Evolutionary conservation across 176 grass and related monocot genomes (phyloP).

Genomic region (Ananas comosus): DNA sequence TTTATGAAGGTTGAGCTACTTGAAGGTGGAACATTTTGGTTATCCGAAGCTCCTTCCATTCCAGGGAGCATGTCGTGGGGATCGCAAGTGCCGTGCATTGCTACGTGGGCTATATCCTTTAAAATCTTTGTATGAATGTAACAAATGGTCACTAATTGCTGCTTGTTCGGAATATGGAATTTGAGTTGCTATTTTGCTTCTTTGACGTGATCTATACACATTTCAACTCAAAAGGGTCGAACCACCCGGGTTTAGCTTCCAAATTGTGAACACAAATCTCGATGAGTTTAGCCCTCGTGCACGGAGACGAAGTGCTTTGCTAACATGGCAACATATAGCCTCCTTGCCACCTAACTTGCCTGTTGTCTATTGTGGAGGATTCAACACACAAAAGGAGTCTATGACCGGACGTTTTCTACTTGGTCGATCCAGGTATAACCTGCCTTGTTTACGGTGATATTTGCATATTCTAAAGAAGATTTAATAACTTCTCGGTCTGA

Average conservation of each 20-base stretch:
- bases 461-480: not conserved
- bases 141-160: not conserved
- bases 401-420: conserved; percentile 97
- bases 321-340: conserved; percentile 99
- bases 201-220: conserved; percentile 89
- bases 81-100: conserved; percentile 65
- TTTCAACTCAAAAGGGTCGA: conserved; percentile 96
- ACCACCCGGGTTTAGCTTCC: conserved; percentile 94
- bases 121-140: not conserved
- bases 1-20: conserved; percentile 88
- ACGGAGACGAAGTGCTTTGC: conserved; percentile 82
- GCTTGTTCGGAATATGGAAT: not conserved
- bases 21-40: conserved; percentile 98
- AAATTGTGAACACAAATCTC: conserved; percentile 96
- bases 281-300: conserved; percentile 87
- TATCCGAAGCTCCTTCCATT: conserved; percentile 90
- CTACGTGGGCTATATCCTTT: conserved; percentile 99
- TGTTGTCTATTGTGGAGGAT: conserved; percentile 90
- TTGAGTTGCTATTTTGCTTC: conserved; percentile 30
- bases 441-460: not conserved
- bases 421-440: conserved; percentile 83
- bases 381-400: conserved; percentile 95
- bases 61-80: conserved; percentile 97
- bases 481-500: not conserved
- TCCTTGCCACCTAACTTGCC: conserved; percentile 88